Percentiles rank a stretch among this genome's conserved stretches.
Conservation (phyloP, 2,329 filamentous ascomycete genomes). For the Beauveria caledonica region DNA sequence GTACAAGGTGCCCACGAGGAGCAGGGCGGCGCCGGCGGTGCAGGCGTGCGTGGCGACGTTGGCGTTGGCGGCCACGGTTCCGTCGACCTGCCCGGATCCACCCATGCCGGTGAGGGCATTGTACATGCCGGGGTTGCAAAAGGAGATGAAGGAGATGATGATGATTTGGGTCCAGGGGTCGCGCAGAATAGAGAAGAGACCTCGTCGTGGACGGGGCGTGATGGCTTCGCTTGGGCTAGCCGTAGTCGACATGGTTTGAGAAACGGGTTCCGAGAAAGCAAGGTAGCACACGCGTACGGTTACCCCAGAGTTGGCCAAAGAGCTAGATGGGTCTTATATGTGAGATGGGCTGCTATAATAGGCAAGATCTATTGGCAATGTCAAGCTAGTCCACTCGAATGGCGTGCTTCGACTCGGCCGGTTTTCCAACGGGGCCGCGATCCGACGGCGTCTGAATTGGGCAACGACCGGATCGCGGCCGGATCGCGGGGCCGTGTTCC, state of each 20-base stretch:
- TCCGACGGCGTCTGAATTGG: neutral
- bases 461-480: neutral
- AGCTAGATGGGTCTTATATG: neutral
- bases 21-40: neutral
- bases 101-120: neutral
- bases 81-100: neutral
- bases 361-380: neutral
- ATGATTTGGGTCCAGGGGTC: neutral
- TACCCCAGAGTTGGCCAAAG: neutral
- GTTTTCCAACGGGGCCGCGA: neutral
- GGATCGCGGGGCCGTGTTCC: neutral
- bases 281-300: too few relatives aligned
- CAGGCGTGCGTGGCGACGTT: neutral
- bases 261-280: neutral
- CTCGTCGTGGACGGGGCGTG: neutral
- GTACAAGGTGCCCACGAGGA: neutral
- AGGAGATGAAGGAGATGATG: neutral
- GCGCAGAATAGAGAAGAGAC: neutral
- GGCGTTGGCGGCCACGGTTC: neutral
- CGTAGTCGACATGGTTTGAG: neutral
- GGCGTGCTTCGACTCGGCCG: neutral
- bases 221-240: neutral
- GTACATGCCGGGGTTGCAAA: slow-evolving; percentile 1
- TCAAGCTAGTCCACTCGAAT: neutral
- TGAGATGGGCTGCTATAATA: neutral